Conservation (phyloP, 805 yeast species). For the Yamadazyma kitorensis region DNA sequence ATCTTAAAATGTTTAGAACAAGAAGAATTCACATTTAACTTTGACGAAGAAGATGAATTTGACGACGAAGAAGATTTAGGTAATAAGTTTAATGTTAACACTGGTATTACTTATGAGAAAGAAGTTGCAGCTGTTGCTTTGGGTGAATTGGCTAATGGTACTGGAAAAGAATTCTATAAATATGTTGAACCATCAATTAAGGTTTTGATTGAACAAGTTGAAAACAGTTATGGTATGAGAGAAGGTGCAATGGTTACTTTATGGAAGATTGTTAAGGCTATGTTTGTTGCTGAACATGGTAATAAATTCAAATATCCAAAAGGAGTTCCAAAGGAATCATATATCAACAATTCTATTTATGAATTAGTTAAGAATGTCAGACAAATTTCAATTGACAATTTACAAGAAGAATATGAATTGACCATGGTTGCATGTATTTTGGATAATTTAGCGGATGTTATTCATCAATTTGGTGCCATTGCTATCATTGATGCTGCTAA, state of each 20-base stretch:
- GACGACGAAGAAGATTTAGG: constrained; percentile 61
- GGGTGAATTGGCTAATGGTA: constrained; percentile 84
- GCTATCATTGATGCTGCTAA: constrained; percentile 61
- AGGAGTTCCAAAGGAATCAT: constrained; percentile 61
- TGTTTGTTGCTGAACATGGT: constrained; percentile 54
- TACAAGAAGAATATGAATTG: constrained; percentile 80
- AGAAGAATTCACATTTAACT: constrained; percentile 73
- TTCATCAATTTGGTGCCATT: constrained; percentile 69
- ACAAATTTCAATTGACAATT: constrained; percentile 55
- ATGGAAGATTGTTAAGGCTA: constrained; percentile 79
- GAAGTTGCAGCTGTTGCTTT: constrained; percentile 92
- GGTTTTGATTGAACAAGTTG: constrained; percentile 66
- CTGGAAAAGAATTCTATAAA: constrained; percentile 74
- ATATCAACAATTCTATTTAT: constrained; percentile 56
- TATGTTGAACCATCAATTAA: constrained; percentile 70
- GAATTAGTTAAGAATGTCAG: constrained; percentile 66
- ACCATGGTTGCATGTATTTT: constrained; percentile 76
- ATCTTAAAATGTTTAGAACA: constrained; percentile 80
- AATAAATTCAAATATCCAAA: constrained; percentile 51
- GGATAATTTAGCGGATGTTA: constrained; percentile 67
- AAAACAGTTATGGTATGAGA: constrained; percentile 87
- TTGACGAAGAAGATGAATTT: constrained; percentile 45
- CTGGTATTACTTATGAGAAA: constrained; percentile 93
- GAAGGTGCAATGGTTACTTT: constrained; percentile 79
- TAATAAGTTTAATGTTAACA: constrained; percentile 80